These are phyloP conservation scores for Ambrosiella xylebori DNA, from an alignment of 2,329 filamentous ascomycete species.

Conservation along the genomic window DNA sequence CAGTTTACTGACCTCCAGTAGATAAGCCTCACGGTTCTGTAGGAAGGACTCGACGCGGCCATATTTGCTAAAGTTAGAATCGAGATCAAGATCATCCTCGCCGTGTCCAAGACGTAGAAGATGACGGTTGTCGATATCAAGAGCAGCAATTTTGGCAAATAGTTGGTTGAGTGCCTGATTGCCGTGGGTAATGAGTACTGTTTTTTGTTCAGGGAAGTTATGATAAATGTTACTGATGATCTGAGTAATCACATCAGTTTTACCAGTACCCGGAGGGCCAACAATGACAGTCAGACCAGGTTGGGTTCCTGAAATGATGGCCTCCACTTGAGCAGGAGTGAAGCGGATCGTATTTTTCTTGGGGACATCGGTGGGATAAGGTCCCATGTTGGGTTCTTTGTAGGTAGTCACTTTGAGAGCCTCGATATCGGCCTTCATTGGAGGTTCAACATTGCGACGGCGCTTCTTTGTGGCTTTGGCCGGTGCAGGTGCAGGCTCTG, in stretches of 20 bases:
- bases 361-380: constrained; percentile 70
- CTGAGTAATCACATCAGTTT: constrained; percentile 97
- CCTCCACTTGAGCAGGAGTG: constrained; percentile 78
- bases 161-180: constrained; percentile 96
- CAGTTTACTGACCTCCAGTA: constrained; percentile 71
- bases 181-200: constrained; percentile 83
- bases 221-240: constrained; percentile 99
- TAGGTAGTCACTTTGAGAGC: constrained; percentile 76
- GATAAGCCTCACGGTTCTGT: constrained; percentile 62
- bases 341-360: constrained; percentile 75
- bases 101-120: constrained; percentile 83
- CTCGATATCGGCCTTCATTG: constrained; percentile 43
- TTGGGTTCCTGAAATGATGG: constrained; percentile 84
- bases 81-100: constrained; percentile 80
- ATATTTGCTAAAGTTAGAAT: constrained; percentile 80
- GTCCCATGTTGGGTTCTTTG: constrained; percentile 71
- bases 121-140: constrained; percentile 92
- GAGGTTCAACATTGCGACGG: constrained; percentile 57
- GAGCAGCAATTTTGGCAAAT: constrained; percentile 90
- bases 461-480: constrained; percentile 65
- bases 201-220: constrained; percentile 87
- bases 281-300: constrained; percentile 88
- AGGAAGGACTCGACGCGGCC: constrained; percentile 91
- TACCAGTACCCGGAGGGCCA: constrained; percentile 88
- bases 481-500: constrained; percentile 29